A percentile compares a stretch with the other conserved stretches of the same genome.
These are phyloP conservation scores for Rhynchosporium graminicola DNA, from an alignment of 2,329 filamentous ascomycete species.

Conservation along the genomic window DNA sequence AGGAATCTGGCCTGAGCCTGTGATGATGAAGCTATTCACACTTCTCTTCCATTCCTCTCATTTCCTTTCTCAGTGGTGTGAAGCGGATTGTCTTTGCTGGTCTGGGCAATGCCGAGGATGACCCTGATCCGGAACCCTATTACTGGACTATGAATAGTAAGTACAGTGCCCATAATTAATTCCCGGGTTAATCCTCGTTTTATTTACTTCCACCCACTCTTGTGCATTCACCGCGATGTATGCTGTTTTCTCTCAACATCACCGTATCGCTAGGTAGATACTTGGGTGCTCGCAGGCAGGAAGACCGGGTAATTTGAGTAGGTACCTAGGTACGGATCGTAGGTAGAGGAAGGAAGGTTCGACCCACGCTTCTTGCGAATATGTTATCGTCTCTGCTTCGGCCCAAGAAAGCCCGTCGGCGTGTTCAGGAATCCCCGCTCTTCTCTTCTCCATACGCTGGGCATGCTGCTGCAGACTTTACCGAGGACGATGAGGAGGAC, in stretches of 20 bases:
- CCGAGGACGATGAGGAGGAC: slow-evolving; percentile 56
- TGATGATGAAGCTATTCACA: slow-evolving; percentile 28
- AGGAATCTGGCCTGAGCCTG: not conserved
- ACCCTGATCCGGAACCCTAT: not conserved
- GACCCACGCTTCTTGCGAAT: not conserved
- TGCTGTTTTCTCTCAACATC: not conserved
- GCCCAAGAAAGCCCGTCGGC: slow-evolving; percentile 39
- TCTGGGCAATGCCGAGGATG: slow-evolving; percentile 20
- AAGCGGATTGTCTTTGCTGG: slow-evolving; percentile 10
- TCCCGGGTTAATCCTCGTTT: not conserved
- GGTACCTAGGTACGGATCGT: not conserved
- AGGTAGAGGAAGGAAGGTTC: not conserved
- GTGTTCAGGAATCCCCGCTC: slow-evolving; percentile 36
- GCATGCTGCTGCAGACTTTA: slow-evolving; percentile 63
- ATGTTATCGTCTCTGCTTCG: slow-evolving; percentile 44
- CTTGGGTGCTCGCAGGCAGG: slow-evolving; percentile 9
- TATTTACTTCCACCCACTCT: slow-evolving; percentile 11
- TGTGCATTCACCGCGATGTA: slow-evolving; percentile 16
- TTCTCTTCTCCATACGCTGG: slow-evolving; percentile 40
- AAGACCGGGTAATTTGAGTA: not conserved
- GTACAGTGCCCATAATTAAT: slow-evolving; percentile 16
- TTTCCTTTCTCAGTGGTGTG: not conserved
- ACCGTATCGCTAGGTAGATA: not conserved
- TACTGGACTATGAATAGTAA: not conserved
- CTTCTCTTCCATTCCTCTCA: not conserved